Percentiles rank a stretch among this genome's conserved stretches.
Evolutionary conservation across 352 stramenopile species (phyloP).

Genomic region (Globisporangium emineosum): DNA sequence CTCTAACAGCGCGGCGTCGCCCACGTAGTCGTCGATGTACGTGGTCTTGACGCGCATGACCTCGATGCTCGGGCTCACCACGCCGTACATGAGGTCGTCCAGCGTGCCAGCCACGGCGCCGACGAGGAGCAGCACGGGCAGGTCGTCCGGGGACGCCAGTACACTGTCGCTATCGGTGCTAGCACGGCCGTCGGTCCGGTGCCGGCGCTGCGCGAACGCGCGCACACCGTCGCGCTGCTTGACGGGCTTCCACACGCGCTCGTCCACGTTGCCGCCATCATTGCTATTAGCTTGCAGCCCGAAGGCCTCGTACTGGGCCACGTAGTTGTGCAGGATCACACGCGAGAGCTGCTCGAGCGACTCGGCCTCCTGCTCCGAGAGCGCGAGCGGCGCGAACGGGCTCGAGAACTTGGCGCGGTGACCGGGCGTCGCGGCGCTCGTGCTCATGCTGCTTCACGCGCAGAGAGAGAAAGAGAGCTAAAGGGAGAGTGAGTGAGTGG

Average conservation of each 20-base stretch:
- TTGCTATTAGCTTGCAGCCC: background rate
- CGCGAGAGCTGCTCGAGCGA: conserved; percentile 8
- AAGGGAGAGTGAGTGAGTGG: background rate
- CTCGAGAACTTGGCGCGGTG: background rate
- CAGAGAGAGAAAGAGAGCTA: background rate
- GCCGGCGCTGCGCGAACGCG: background rate
- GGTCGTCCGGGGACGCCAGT: conserved; percentile 1
- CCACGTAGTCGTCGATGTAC: conserved; percentile 11
- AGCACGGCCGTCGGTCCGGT: background rate
- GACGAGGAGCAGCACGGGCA: conserved; percentile 5
- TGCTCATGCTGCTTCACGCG: background rate
- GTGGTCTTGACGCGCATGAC: conserved; percentile 5
- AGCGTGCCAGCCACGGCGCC: conserved; percentile 1
- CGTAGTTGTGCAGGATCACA: background rate
- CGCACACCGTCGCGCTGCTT: background rate
- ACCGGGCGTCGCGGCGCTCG: background rate
- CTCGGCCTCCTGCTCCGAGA: background rate
- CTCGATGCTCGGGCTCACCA: conserved; percentile 3
- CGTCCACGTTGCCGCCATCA: background rate
- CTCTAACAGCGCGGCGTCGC: background rate
- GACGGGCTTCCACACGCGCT: background rate
- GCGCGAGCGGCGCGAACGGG: background rate
- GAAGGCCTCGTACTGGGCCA: background rate
- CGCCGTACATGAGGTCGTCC: conserved; percentile 19
- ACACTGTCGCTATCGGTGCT: background rate